Base-by-base conservation (phyloP, 352 stramenopile genomes). In the Aphanomyces cochlioides region DNA sequence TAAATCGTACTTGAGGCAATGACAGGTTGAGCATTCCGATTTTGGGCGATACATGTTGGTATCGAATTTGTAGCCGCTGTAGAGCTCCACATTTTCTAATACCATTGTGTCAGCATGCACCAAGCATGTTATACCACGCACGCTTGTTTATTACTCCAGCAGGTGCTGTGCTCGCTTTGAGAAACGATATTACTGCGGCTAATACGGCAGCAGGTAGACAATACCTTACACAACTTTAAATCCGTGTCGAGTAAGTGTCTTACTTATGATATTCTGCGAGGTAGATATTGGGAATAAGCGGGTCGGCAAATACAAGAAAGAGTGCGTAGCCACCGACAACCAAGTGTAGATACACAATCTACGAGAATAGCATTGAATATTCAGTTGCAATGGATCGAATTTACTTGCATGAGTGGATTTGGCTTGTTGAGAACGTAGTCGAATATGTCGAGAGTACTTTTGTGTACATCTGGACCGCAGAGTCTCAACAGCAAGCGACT, bases 311-410 rank as follows among this genome's bases (percentile, higher is more conserved):
- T 40, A 78, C 65, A 28, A 90, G 75, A 75, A 91, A 90, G 7
- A 75, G 74, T 21, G 75, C 79, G 64, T 87, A 89, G 67, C 82
- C 79, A 10, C 82, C 78, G 10, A 80, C 73, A 6, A 89, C 77
- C 40, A 90, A 72, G 68, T 85, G 38, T 70, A 92, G 41, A 72
- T 88, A 90, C 60, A 89, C 82, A 40, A 80, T 74, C 80, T 89
- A 64, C 21, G n/a, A 71, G 7, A 60, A 28, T 67, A 45, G 61
- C 61, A 47, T 72, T 50, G 37, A 45, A 45, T n/a, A 67, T 2
- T n/a, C 7, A 13, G 36, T 15, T 36, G 43, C 67, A 70, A 56
- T 79, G 74, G n/a, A 67, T 21, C 10, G 28, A 28, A 57, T 66
- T 12, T 40, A 79, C 75, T 69, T 81, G 77, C 28, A 83, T 72